A percentile compares a stretch with the other conserved stretches of the same genome.
Evolutionary conservation across 805 yeast genomes (phyloP).

Genomic region (Candida ponderosae): DNA sequence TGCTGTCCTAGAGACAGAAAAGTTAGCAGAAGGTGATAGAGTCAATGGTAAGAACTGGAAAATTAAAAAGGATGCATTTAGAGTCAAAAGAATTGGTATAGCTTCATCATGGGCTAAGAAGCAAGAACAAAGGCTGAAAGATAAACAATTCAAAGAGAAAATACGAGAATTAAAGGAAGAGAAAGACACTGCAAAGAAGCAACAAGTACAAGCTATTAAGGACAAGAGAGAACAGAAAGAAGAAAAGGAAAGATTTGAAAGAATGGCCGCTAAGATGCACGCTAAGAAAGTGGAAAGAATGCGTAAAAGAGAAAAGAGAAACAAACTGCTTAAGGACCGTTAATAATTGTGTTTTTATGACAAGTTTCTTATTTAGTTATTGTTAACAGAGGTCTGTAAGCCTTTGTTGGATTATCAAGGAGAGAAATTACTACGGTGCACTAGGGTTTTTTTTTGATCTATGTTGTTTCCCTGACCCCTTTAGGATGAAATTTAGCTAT

Average conservation of each 20-base stretch:
- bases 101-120: conserved; percentile 57
- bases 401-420: too few species aligned
- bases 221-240: conserved; percentile 75
- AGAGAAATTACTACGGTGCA: too few species aligned
- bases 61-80: conserved; percentile 55
- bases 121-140: conserved; percentile 57
- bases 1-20: not conserved
- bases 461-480: too few species aligned
- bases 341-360: conserved; percentile 17
- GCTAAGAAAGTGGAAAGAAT: conserved; percentile 86
- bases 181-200: conserved; percentile 52
- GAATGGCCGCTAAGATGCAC: conserved; percentile 80
- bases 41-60: conserved; percentile 60
- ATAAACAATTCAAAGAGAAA: conserved; percentile 59
- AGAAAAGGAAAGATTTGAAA: conserved; percentile 83
- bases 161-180: conserved; percentile 72
- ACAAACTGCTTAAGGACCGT: conserved; percentile 88
- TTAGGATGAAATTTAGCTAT: too few species aligned
- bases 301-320: conserved; percentile 89
- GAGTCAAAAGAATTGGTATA: conserved; percentile 55
- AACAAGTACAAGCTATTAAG: conserved; percentile 48
- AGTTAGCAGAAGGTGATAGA: conserved; percentile 13
- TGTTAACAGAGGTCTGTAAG: too few species aligned
- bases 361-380: too few species aligned
- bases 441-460: too few species aligned